Evolutionary conservation across 176 grass and related monocot species (phyloP), one percentile per base, ranked within the genome.

Genomic region (Olyra latifolia): DNA sequence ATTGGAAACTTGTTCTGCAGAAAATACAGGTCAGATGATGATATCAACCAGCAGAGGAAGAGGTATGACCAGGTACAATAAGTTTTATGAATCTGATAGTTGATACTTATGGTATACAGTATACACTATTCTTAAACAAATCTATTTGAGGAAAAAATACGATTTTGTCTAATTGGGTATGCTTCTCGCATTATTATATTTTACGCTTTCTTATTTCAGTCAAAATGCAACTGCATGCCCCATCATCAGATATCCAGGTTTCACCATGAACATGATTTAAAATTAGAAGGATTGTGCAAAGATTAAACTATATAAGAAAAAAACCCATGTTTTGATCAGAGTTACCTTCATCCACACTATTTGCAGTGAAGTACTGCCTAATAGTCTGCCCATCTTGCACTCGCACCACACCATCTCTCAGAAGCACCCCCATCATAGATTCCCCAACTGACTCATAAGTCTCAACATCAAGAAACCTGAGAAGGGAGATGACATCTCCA

Each of bases 391-490:
- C 78, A 88, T 95, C 96, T 83, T 91, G 86, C 25, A 91, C 77
- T 54, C n/a, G 59, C 30, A 98, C 60, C 60, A 62, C 55, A 67
- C 92, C 90, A 86, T 93, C 88, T 83, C 91, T 93, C 32, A 98
- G 66, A 81, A 95, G 84, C 42, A 89, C 82, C 15, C 76, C 75
- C 88, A 95, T 91, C 42, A 95, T 90, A 75, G 92, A 80, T 83
- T 93, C 88, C 66, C 96, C 96, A 82, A 93, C 86, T 43, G 83
- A 89, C 77, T 98, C 96, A 17, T 98, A 98, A 47, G 92, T 98
- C 87, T 98, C 96, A 4, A 95, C 92, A 78, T 98, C 96, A 79
- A 98, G 88, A 87, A 87, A 89, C 40, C 89, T 95, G 66, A 95
- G 87, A 82, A 98, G 87, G 52, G 80, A 14, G 48, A 95, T 50